These are phyloP conservation scores for Neofusicoccum sp. DNA, from an alignment of 2,329 filamentous ascomycete genomes.

Conservation along the genomic window DNA sequence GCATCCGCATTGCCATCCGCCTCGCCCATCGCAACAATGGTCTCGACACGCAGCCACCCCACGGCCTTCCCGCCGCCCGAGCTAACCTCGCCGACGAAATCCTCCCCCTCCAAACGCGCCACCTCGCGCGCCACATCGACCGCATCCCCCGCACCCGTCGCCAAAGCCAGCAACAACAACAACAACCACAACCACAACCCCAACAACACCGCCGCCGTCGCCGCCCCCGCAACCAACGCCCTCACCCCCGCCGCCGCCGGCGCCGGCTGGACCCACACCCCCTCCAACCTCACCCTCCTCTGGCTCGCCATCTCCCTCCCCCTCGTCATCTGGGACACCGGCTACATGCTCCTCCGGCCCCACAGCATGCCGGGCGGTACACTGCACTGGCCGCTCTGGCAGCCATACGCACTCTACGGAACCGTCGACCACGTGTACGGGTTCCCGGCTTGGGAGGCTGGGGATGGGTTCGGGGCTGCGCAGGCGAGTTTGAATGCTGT, in stretches of 20 bases:
- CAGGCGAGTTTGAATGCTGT: conserved; percentile 68
- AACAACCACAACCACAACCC: background rate
- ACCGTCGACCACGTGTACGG: conserved; percentile 80
- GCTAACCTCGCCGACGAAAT: conserved; percentile 34
- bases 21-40: conserved; percentile 27
- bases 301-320: conserved; percentile 77
- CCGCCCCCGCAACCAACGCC: conserved; percentile 13
- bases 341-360: conserved; percentile 77
- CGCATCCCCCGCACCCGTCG: conserved; percentile 30
- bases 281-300: conserved; percentile 58
- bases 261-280: conserved; percentile 57
- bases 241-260: conserved; percentile 24
- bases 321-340: conserved; percentile 76
- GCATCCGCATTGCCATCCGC: background rate
- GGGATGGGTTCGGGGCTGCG: conserved; percentile 74
- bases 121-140: conserved; percentile 24
- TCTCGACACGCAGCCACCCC: conserved; percentile 40
- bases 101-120: conserved; percentile 27
- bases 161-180: conserved; percentile 23
- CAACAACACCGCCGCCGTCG: conserved; percentile 9
- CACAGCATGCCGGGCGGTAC: conserved; percentile 75
- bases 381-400: conserved; percentile 70
- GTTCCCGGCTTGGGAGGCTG: conserved; percentile 64
- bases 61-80: conserved; percentile 35
- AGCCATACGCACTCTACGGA: conserved; percentile 78